Evolutionary conservation across 805 yeast species (phyloP), one percentile per base, ranked within the genome.

Genomic region (Metschnikowia gruessii): DNA sequence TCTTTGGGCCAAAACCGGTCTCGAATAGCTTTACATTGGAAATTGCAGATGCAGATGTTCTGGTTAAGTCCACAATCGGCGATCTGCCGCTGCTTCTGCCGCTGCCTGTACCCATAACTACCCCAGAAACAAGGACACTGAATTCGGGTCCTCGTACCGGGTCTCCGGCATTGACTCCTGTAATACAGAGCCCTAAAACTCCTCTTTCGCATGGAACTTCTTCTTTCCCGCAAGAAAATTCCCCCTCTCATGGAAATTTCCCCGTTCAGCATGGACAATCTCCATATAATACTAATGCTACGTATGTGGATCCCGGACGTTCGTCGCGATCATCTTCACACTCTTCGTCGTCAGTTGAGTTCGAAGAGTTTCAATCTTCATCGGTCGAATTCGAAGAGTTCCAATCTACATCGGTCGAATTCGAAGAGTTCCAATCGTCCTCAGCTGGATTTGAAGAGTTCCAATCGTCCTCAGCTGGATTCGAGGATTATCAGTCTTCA

Each of bases 1-100:
- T 68, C 15, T 68, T 67, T 52, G 69, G 69, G 11, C 26, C 45
- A 4, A 50, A 45, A 39, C 47, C 55, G 4, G 36, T 46, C 13
- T 48, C 52, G 1, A 44, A 41, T 18, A 51, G 57, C 38, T 53
- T 46, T 42, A 46, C 51, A 4, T 29, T 53, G 17, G 46, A 48
- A 17, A 33, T 53, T 2, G 19, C 37, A 5, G 43, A 44, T n/a
- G 19, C 37, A 9, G 46, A 43, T 15, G 31, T 35, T 4, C 35
- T 33, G n/a, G 36, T 30, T 3, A 17, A 21, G 15, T 29, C 38
- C n/a, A 13, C 17, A 8, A 9, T 21, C 3, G 28, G 9, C 5
- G 28, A 26, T 5, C 28, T 26, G 28, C 12, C 3, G 28, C 28
- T 7, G 28, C 28, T 26, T 26, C 28, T 26, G 28, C 29, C 38